These are phyloP conservation scores for Phlebiopsis gigantea DNA, from an alignment of 768 basidiomycete species.

Conservation along the genomic window DNA sequence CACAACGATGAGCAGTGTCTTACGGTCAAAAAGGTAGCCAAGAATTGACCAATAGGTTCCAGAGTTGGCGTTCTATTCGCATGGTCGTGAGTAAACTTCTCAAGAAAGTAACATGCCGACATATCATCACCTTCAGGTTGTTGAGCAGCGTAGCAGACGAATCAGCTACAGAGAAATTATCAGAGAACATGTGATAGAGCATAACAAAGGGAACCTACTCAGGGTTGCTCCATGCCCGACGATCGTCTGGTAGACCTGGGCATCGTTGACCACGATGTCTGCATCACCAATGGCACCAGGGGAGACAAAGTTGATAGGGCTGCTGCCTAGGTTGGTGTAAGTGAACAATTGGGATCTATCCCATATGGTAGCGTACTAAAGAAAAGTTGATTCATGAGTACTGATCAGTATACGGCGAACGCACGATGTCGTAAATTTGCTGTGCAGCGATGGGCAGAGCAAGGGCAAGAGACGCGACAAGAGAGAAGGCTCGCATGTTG, in stretches of 20 bases:
- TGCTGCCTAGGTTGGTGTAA: constrained; percentile 38
- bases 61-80: constrained; percentile 41
- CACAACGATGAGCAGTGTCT: constrained; percentile 4
- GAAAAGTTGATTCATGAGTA: background rate
- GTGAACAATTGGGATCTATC: constrained; percentile 43
- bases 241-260: constrained; percentile 51
- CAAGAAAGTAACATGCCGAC: background rate
- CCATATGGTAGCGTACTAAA: constrained; percentile 32
- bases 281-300: constrained; percentile 54
- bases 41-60: constrained; percentile 54
- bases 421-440: constrained; percentile 30
- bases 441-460: constrained; percentile 22
- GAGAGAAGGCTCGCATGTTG: constrained; percentile 8
- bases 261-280: constrained; percentile 58
- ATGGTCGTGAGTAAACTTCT: background rate
- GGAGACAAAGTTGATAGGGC: constrained; percentile 50
- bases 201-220: constrained; percentile 34
- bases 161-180: constrained; percentile 44
- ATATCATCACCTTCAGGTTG: constrained; percentile 63
- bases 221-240: constrained; percentile 63
- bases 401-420: constrained; percentile 4
- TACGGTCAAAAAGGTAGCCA: constrained; percentile 50
- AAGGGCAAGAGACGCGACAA: constrained; percentile 17
- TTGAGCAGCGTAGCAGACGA: constrained; percentile 58
- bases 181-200: background rate